Evolutionary conservation across 2,329 filamentous ascomycete genomes (phyloP), one percentile per base, ranked within the genome.

Genomic region (Hypoxylon sp.): DNA sequence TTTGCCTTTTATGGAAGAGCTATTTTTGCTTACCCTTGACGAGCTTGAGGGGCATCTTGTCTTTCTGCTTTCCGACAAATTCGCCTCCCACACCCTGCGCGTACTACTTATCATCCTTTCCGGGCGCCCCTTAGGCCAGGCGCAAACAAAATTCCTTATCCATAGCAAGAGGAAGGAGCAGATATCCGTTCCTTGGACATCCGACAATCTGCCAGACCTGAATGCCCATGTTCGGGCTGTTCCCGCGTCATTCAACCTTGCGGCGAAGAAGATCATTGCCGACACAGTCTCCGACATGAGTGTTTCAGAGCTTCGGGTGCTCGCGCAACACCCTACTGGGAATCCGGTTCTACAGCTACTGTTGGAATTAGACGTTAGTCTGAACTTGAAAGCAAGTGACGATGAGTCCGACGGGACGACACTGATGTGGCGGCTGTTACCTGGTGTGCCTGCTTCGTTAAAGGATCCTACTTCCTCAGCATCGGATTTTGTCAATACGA

Each of bases 121-220:
- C 0, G 95, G 95, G 6, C 86, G 92, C 62, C 89, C 94, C 0
- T 80, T 97, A 4, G 88, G 93, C 60, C 87, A 90, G 59, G 79
- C 85, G 0, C 85, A 89, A 0, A 88, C 85, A 22, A 89, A 89
- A 75, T 89, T 89, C 1, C 80, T 97, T n/a, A 79, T 97, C 48
- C 92, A 94, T 75, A 97, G 94, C 82, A 94, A 92, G 78, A 94
- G 89, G 79, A 98, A 98, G 79, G 94, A 98, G 78, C 89, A 91
- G 69, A 84, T 96, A 51, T 85, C 86, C 1, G 87, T 91, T 1
- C 81, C 85, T 3, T 84, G 85, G 44, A 81, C 80, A 1, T 82
- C 84, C 2, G 79, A 80, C 4, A 75, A 79, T 2, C 78, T 82
- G 7, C 79, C 82, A n/a, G 84, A 87, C 56, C 72, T 78, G 11